Evolutionary conservation across 257 asterid species (phyloP).

Genomic region (Lycium barbarum): DNA sequence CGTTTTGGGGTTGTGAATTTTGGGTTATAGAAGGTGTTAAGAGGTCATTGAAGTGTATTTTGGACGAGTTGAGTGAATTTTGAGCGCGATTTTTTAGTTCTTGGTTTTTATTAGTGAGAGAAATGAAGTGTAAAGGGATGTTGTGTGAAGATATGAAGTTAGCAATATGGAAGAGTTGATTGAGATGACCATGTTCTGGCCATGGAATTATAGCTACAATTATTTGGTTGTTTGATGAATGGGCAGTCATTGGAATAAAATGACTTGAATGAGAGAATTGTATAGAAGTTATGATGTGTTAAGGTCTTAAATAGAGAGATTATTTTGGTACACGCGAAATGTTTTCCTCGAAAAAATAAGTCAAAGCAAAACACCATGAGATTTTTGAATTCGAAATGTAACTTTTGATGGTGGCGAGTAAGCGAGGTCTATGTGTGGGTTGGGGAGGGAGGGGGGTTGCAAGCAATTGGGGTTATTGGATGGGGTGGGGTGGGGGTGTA

Average conservation of each 20-base stretch:
- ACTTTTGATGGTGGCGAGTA: no score
- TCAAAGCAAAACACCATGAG: no score
- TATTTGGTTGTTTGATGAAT: not conserved
- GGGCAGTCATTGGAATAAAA: not conserved
- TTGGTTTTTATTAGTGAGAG: not conserved
- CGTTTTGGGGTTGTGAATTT: not conserved
- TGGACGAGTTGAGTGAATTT: not conserved
- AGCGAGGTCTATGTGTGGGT: no score
- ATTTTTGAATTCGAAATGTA: no score
- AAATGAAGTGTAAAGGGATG: conserved; percentile 5
- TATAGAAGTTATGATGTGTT: not conserved
- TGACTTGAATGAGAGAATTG: not conserved
- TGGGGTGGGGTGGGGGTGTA: no score
- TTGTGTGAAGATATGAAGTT: conserved; percentile 1
- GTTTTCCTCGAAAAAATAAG: no score
- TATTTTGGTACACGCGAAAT: no score
- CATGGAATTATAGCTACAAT: conserved; percentile 15
- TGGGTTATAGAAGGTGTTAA: not conserved
- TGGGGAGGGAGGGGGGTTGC: no score
- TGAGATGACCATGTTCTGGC: conserved; percentile 23
- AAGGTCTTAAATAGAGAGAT: not conserved
- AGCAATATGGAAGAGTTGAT: not conserved
- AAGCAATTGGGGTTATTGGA: no score
- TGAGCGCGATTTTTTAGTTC: not conserved
- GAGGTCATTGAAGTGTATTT: not conserved